Evolutionary conservation across 1,284 basidiomycete species (phyloP).

Genomic region (Pascua guehoae): DNA sequence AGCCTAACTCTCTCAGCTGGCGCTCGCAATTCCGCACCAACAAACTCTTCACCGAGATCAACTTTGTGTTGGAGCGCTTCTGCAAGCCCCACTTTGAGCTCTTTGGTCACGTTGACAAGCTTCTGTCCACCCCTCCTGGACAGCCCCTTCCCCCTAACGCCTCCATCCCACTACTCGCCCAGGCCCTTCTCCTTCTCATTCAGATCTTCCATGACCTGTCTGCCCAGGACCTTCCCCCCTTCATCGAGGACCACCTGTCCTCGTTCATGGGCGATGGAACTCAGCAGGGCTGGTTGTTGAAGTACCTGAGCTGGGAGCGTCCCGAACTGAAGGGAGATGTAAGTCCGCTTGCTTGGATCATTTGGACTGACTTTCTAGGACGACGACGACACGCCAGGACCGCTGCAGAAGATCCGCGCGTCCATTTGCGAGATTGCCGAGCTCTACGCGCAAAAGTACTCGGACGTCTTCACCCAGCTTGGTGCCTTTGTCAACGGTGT

Average conservation of each 20-base stretch:
- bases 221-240: slow-evolving; percentile 90
- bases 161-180: slow-evolving; percentile 56
- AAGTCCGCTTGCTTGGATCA: slow-evolving; percentile 38
- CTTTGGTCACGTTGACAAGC: slow-evolving; percentile 59
- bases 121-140: slow-evolving; percentile 47
- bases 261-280: slow-evolving; percentile 67
- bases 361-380: slow-evolving; percentile 54
- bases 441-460: slow-evolving; percentile 87
- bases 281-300: slow-evolving; percentile 66
- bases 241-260: slow-evolving; percentile 82
- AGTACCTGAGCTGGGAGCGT: slow-evolving; percentile 74
- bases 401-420: slow-evolving; percentile 82
- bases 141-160: slow-evolving; percentile 46
- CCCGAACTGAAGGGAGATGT: slow-evolving; percentile 67
- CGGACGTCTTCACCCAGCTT: slow-evolving; percentile 78
- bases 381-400: slow-evolving; percentile 76
- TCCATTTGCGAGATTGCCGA: slow-evolving; percentile 88
- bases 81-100: slow-evolving; percentile 77
- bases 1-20: slow-evolving; percentile 57
- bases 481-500: slow-evolving; percentile 83
- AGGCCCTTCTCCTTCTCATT: slow-evolving; percentile 71
- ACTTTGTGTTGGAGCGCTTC: slow-evolving; percentile 81
- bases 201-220: slow-evolving; percentile 93
- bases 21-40: slow-evolving; percentile 85
- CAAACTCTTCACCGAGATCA: slow-evolving; percentile 84